phyloP scores from a whole-genome alignment of 345 rosid genomes.

The Kandelia obovata region DNA sequence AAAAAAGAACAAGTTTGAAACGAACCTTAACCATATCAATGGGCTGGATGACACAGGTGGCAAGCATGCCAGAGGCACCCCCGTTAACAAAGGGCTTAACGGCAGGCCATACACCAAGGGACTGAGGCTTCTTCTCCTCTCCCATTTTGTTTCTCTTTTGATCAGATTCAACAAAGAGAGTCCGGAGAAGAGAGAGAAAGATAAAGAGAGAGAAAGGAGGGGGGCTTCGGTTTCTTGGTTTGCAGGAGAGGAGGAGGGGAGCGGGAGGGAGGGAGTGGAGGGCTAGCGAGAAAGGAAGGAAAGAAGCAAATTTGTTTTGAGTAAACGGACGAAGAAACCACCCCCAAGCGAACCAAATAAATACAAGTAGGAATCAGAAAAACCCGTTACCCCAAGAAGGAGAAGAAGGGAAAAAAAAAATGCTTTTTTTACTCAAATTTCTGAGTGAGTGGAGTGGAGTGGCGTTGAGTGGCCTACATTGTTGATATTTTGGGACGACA shows the following conservation, averaged over 20 bases:
- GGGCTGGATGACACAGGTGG: conserved; percentile 97
- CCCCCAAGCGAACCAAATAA: no score
- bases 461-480: no score
- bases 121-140: conserved; percentile 61
- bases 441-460: no score
- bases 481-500: no score
- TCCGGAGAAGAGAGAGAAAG: neutral
- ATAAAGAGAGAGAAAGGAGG: neutral
- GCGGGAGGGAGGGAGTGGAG: no score
- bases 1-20: neutral
- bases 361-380: no score
- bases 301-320: no score
- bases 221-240: neutral
- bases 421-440: no score
- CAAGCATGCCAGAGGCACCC: conserved; percentile 96
- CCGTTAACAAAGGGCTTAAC: conserved; percentile 94
- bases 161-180: neutral
- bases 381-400: no score
- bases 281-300: no score
- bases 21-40: conserved; percentile 94
- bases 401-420: no score
- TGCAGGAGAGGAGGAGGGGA: neutral
- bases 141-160: conserved; percentile 19
- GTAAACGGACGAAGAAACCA: no score
- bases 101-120: conserved; percentile 69